Conservation (phyloP, 164 flowering plant genomes). For the Nelumbo lutea region DNA sequence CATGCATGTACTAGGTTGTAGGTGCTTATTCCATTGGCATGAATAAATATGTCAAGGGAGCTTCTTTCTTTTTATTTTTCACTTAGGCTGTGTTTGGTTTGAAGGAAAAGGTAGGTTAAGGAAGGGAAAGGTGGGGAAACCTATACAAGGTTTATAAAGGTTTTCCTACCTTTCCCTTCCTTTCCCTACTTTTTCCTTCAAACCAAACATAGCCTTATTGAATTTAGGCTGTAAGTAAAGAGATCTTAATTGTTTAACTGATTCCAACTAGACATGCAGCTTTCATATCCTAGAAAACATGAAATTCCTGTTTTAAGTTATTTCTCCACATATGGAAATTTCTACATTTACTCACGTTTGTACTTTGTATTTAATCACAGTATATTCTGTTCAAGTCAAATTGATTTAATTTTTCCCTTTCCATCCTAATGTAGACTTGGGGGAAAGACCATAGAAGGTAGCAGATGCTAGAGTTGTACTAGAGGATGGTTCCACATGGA, state of each 20-base stretch:
- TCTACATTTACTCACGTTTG: background rate
- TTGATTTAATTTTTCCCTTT: background rate
- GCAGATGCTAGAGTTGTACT: slow-evolving; percentile 86
- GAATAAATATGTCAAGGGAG: background rate
- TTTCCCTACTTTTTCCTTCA: no score
- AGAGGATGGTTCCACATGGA: slow-evolving; percentile 85
- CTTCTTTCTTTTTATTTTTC: background rate
- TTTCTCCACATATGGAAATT: background rate
- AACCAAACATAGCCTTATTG: background rate
- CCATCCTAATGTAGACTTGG: slow-evolving; percentile 4
- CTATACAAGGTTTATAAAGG: no score
- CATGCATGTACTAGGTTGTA: no score
- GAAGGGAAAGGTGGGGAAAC: no score
- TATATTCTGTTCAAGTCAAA: background rate
- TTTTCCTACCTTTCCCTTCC: no score
- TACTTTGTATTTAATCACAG: no score
- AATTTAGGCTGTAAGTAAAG: background rate
- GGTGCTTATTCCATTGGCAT: no score
- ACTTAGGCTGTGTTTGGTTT: background rate
- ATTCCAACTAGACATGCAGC: background rate
- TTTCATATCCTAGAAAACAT: background rate
- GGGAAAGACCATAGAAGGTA: slow-evolving; percentile 66
- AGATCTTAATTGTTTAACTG: background rate
- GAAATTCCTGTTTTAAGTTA: background rate
- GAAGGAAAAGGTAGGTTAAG: no score